Evolutionary conservation across 441 rosid genomes (phyloP).

Genomic region (Mallotus japonicus): DNA sequence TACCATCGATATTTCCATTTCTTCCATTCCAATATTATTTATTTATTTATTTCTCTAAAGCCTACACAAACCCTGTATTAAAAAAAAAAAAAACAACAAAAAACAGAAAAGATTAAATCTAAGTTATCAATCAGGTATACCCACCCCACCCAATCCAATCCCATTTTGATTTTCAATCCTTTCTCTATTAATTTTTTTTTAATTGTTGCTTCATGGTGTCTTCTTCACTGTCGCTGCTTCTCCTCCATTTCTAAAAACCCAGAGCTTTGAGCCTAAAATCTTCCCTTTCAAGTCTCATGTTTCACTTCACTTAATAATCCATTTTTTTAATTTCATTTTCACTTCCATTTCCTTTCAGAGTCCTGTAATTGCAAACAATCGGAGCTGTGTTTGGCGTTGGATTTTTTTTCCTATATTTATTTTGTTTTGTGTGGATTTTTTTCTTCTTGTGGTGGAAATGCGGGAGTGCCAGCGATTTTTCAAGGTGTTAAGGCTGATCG

Average conservation of each 20-base stretch:
- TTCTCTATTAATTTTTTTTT: not conserved
- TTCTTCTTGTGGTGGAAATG: slow-evolving; percentile 34
- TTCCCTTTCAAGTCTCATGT: too few species aligned
- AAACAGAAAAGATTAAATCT: slow-evolving; percentile 6
- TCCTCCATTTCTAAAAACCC: not conserved
- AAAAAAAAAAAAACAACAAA: not conserved
- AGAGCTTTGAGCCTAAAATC: not conserved
- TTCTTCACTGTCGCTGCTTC: slow-evolving; percentile 36
- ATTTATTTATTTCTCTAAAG: too few species aligned
- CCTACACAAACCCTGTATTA: too few species aligned
- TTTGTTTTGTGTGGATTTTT: too few species aligned
- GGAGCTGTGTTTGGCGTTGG: too few species aligned
- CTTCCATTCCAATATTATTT: too few species aligned
- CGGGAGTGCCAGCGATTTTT: slow-evolving; percentile 34
- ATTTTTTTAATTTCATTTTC: too few species aligned
- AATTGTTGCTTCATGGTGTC: slow-evolving; percentile 13
- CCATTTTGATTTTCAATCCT: slow-evolving; percentile 29
- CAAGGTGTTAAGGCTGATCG: slow-evolving; percentile 39
- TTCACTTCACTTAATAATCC: too few species aligned
- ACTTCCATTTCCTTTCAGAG: too few species aligned
- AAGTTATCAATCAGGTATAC: slow-evolving; percentile 39
- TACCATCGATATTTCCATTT: not conserved
- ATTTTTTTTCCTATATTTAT: not conserved
- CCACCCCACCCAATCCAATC: slow-evolving; percentile 45
- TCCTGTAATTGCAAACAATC: too few species aligned